phyloP scores from a whole-genome alignment of 2,329 filamentous ascomycete species.

The Colletotrichum agaves region DNA sequence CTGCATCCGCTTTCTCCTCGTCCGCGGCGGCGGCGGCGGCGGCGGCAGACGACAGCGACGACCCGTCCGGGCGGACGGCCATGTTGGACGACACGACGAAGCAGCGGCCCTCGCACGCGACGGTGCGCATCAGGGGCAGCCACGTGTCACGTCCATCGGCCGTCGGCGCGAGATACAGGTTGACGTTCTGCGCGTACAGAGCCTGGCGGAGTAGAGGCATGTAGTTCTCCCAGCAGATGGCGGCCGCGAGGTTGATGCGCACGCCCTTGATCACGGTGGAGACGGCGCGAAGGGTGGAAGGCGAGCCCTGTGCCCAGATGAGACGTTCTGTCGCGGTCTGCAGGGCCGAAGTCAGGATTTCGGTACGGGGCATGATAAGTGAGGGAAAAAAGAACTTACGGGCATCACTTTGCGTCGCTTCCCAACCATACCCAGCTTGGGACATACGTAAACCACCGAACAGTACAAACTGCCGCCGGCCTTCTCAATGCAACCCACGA shows the following conservation, averaged over 20 bases:
- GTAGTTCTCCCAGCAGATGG: slow-evolving; percentile 97
- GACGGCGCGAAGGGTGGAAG: slow-evolving; percentile 81
- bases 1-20: not conserved
- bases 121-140: slow-evolving; percentile 83
- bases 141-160: slow-evolving; percentile 87
- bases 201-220: slow-evolving; percentile 89
- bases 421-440: slow-evolving; percentile 75
- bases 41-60: not conserved
- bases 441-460: slow-evolving; percentile 83
- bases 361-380: not conserved
- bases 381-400: slow-evolving; percentile 55
- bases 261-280: slow-evolving; percentile 83
- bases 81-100: slow-evolving; percentile 91
- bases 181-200: slow-evolving; percentile 90
- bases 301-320: slow-evolving; percentile 88
- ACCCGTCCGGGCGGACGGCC: slow-evolving; percentile 70
- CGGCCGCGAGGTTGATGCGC: slow-evolving; percentile 82
- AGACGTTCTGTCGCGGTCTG: slow-evolving; percentile 83
- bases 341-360: no score
- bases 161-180: slow-evolving; percentile 90
- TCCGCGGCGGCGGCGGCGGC: not conserved
- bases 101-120: slow-evolving; percentile 83
- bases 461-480: slow-evolving; percentile 88
- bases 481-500: slow-evolving; percentile 82
- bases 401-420: slow-evolving; percentile 96